Conservation (phyloP, 768 basidiomycete species). For the Serendipita indica region DNA sequence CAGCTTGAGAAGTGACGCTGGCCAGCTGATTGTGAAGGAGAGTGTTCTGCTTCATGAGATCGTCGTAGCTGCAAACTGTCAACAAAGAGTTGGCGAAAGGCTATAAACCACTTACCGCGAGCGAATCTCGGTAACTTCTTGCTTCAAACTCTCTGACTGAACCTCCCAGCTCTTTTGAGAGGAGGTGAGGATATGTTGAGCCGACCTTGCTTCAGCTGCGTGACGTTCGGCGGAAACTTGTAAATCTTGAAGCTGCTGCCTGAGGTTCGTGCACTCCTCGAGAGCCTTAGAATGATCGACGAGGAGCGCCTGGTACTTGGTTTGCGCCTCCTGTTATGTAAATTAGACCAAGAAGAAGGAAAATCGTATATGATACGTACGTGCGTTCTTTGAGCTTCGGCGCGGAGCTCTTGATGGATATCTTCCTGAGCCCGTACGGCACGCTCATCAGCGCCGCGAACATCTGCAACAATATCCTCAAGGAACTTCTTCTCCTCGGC, state of each 20-base stretch:
- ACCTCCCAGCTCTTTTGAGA: conserved; percentile 71
- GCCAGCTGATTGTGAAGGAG: conserved; percentile 75
- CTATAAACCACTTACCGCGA: conserved; percentile 37
- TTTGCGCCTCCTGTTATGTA: conserved; percentile 47
- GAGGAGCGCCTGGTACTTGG: conserved; percentile 68
- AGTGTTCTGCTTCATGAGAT: conserved; percentile 59
- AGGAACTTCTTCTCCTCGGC: conserved; percentile 63
- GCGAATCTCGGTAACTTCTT: conserved; percentile 60
- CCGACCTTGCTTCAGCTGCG: conserved; percentile 51
- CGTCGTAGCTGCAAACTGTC: conserved; percentile 39
- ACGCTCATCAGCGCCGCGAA: conserved; percentile 60
- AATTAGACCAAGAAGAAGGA: not conserved
- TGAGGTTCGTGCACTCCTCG: conserved; percentile 50
- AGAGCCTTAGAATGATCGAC: conserved; percentile 74
- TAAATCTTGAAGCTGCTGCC: conserved; percentile 40
- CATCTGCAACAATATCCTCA: conserved; percentile 68
- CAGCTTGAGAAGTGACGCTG: conserved; percentile 65
- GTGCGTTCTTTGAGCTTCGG: conserved; percentile 30
- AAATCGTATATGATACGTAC: conserved; percentile 19
- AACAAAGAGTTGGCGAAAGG: not conserved
- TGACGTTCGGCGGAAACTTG: conserved; percentile 45
- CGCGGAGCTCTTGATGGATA: conserved; percentile 52
- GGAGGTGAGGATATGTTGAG: conserved; percentile 50
- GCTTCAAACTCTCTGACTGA: conserved; percentile 62
- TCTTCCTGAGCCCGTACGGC: conserved; percentile 37